Base-by-base conservation (phyloP, 2,329 filamentous ascomycete species). In the Didymella exigua region DNA sequence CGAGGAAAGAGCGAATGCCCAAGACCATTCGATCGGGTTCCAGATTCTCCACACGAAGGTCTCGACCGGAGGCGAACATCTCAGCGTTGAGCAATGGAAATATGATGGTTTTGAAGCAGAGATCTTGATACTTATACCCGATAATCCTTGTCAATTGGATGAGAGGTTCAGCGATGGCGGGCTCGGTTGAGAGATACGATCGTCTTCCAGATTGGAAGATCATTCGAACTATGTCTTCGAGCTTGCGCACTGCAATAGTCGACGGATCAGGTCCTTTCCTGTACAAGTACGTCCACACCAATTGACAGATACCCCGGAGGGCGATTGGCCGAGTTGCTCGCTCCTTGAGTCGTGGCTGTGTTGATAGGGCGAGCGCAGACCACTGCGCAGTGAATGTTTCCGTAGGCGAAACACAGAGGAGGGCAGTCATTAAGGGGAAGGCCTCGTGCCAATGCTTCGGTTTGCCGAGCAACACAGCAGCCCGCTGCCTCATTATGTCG, bases 21-120 rank as follows among this genome's bases (percentile, higher is more conserved):
- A 99, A 90, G n/a, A 98, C 93, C 78, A 97, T 96, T 66, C 91
- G 89, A 70, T 99, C 96, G 0, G 96, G 95, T 59, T 99, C 95
- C 58, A 99, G 83, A 69, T 96, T 91, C 69, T 98, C 95, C 24
- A 97, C 89, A 69, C 86, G 92, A 36, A 95, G 78, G 38, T 96
- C 90, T 66, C 88, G 90, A 80, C 81, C 82, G 16, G 87, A 85
- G 24, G 84, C 82, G 71, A 97, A 95, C n/a, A 92, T 80, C 47
- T 97, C 93, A 1, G 92, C 91, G 70, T 96, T 96, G 70, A 99
- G 89, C 31, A 99, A 79, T 3, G 93, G 95, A 66, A 97, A 98
- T n/a, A 99, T 91, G 61, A 98, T 89, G 41, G 82, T 90, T 63
- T 88, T 86, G 75, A 98, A 96, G 75, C 93, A 98, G 61, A 96